Percentiles rank a stretch among this genome's conserved stretches.
phyloP scores from a whole-genome alignment of 306 rosid species.

The Gynostemma pentaphyllum region DNA sequence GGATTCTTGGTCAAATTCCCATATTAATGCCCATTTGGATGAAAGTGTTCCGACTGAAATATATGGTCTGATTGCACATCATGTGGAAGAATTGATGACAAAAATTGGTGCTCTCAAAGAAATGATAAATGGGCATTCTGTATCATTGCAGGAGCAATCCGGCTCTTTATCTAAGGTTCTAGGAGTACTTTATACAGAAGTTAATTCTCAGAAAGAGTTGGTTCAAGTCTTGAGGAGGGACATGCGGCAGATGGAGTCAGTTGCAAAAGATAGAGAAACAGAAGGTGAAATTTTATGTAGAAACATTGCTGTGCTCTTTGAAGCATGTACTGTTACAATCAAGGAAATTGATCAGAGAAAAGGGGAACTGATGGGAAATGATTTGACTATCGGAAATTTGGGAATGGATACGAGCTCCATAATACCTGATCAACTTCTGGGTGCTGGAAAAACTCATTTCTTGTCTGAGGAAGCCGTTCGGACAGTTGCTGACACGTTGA shows the following conservation, averaged over 20 bases:
- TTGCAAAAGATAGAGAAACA: conserved; percentile 34
- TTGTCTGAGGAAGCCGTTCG: conserved; percentile 50
- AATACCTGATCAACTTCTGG: conserved; percentile 13
- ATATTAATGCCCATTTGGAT: conserved; percentile 23
- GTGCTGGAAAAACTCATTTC: conserved; percentile 11
- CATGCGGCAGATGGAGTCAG: conserved; percentile 20
- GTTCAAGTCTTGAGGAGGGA: conserved; percentile 47
- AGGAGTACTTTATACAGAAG: conserved; percentile 36
- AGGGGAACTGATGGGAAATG: conserved; percentile 49
- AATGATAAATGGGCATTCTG: conserved; percentile 36
- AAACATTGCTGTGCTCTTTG: conserved; percentile 42
- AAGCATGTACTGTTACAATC: conserved; percentile 48
- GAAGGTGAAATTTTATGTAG: conserved; percentile 42
- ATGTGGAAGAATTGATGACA: conserved; percentile 39
- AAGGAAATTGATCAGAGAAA: conserved; percentile 46
- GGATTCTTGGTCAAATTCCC: conserved; percentile 42
- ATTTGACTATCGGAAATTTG: conserved; percentile 22
- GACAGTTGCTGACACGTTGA: conserved; percentile 48
- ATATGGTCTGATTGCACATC: conserved; percentile 29
- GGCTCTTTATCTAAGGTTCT: conserved; percentile 31
- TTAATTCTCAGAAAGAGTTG: conserved; percentile 48
- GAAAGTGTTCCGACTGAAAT: conserved; percentile 29
- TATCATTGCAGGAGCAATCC: conserved; percentile 39
- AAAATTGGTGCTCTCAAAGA: conserved; percentile 45
- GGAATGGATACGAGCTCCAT: conserved; percentile 12